A percentile compares a stretch with the other conserved stretches of the same genome.
Evolutionary conservation across 129 eudicot species (phyloP).

Genomic region (Sambucus nigra): DNA sequence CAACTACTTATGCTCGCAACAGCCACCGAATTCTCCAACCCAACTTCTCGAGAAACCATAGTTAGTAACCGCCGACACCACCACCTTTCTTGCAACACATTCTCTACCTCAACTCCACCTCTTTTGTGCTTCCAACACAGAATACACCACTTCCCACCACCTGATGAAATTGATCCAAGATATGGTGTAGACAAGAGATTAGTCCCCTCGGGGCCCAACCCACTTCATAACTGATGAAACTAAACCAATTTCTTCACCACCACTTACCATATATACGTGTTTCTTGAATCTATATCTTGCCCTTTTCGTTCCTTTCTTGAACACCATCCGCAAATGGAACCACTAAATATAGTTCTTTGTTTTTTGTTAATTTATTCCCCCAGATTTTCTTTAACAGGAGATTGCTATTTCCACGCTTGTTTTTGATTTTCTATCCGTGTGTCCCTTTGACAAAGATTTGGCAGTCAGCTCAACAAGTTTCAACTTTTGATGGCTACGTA

Average conservation of each 20-base stretch:
- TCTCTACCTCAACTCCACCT: constrained; percentile 16
- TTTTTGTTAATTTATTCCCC: constrained; percentile 4
- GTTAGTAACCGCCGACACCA: constrained; percentile 23
- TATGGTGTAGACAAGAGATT: constrained; percentile 79
- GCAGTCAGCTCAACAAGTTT: constrained; percentile 7
- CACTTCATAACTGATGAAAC: constrained; percentile 64
- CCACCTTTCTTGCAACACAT: constrained; percentile 18
- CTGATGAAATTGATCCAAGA: constrained; percentile 61
- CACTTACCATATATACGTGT: neutral
- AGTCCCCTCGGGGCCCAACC: constrained; percentile 96
- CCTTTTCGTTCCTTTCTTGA: constrained; percentile 13
- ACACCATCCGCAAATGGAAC: neutral
- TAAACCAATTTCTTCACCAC: constrained; percentile 6
- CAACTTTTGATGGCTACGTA: constrained; percentile 1
- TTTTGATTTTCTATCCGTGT: constrained; percentile 36
- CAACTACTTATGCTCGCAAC: constrained; percentile 17
- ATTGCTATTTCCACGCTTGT: constrained; percentile 67
- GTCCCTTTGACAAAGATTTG: neutral
- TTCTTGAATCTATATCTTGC: constrained; percentile 3
- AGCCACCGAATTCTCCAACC: constrained; percentile 9
- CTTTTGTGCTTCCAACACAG: constrained; percentile 24
- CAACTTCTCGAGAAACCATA: neutral
- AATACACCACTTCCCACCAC: constrained; percentile 24
- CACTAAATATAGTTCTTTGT: constrained; percentile 1
- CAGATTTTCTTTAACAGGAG: neutral